Conservation (phyloP, 305 asterid genomes). For the Solanum hybrid region DNA sequence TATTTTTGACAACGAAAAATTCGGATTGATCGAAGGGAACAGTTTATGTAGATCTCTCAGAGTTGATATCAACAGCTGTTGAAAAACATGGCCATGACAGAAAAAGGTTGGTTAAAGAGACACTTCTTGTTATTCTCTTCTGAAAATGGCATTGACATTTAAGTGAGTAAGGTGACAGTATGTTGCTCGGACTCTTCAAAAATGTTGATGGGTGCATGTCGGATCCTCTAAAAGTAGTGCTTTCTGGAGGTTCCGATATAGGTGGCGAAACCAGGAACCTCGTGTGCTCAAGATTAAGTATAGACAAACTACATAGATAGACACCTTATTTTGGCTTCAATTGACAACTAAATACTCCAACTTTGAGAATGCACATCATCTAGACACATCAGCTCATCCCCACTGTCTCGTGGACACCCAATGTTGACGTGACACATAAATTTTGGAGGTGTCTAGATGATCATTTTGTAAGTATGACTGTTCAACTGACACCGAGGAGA, state of each 20-base stretch:
- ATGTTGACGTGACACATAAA: background rate
- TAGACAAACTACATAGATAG: background rate
- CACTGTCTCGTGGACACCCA: background rate
- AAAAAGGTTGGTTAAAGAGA: background rate
- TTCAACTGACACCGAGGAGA: background rate
- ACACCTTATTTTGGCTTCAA: background rate
- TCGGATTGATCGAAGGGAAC: slow-evolving; percentile 34
- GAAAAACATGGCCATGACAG: background rate
- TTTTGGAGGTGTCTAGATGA: background rate
- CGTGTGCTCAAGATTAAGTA: background rate
- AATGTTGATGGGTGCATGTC: background rate
- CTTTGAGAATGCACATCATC: background rate
- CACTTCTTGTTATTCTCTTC: background rate
- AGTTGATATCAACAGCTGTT: slow-evolving; percentile 59
- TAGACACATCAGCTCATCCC: background rate
- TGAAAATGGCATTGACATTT: background rate
- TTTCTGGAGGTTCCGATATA: background rate
- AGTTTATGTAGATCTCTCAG: slow-evolving; percentile 50
- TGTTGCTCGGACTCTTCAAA: background rate
- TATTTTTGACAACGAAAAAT: slow-evolving; percentile 27
- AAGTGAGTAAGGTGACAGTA: background rate
- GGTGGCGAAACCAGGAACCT: background rate
- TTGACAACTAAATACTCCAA: background rate
- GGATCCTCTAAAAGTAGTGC: background rate
- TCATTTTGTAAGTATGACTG: background rate